Conservation (phyloP, 352 stramenopile species). For the Aphanomyces euteiches region DNA sequence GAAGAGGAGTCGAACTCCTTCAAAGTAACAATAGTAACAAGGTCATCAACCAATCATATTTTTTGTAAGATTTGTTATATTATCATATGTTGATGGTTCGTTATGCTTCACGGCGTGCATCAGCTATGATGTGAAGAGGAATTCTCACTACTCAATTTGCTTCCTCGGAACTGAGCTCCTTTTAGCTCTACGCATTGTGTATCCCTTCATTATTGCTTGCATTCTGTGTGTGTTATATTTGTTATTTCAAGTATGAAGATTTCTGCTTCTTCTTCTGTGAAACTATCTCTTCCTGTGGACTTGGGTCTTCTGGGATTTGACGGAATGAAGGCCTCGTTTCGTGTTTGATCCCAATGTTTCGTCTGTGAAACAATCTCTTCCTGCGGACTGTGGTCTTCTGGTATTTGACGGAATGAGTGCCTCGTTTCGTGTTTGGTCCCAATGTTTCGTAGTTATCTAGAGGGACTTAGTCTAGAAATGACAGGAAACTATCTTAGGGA, state of each 20-base stretch:
- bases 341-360: no score
- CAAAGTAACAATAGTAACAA: no score
- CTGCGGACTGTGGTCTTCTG: not conserved
- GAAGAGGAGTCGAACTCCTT: no score
- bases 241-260: not conserved
- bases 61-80: no score
- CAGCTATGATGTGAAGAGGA: not conserved
- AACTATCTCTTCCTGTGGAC: no score
- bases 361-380: no score
- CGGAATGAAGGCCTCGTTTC: no score
- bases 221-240: not conserved
- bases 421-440: constrained; percentile 5
- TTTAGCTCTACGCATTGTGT: not conserved
- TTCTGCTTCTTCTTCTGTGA: no score
- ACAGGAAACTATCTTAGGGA: not conserved
- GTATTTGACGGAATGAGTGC: not conserved
- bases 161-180: constrained; percentile 1
- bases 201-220: not conserved
- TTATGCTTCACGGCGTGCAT: no score
- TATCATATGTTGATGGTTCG: no score
- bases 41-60: no score
- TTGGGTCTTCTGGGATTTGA: no score
- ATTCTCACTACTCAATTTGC: not conserved
- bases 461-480: not conserved
- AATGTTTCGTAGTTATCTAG: not conserved